Evolutionary conservation across 371 early-diverging fungal genomes (phyloP).

Genomic region (Mucor plumbeus): DNA sequence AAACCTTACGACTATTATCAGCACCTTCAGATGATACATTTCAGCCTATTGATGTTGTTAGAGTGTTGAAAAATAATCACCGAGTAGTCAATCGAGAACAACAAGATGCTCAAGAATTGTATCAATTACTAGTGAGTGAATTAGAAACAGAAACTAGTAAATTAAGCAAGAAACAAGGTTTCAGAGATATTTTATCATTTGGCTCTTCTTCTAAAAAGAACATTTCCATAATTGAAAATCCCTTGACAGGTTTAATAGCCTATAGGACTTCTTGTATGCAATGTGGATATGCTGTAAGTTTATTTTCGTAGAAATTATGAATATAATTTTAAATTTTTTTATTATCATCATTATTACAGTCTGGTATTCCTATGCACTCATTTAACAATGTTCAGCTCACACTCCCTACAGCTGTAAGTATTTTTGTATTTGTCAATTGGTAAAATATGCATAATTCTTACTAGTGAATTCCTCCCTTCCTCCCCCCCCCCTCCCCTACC

Average conservation of each 20-base stretch:
- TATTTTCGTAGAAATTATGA: neutral
- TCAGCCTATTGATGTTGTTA: slow-evolving; percentile 38
- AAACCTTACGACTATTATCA: slow-evolving; percentile 38
- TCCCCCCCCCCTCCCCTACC: too few species aligned
- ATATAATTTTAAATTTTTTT: neutral
- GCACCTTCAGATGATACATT: slow-evolving; percentile 37
- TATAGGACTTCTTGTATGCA: slow-evolving; percentile 74
- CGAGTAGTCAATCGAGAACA: slow-evolving; percentile 71
- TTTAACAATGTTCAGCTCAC: slow-evolving; percentile 75
- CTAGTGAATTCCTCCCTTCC: too few species aligned
- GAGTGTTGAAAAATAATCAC: slow-evolving; percentile 22
- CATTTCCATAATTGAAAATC: slow-evolving; percentile 43
- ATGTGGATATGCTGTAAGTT: slow-evolving; percentile 74
- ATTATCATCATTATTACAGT: neutral
- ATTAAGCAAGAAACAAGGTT: slow-evolving; percentile 19
- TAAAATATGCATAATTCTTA: neutral
- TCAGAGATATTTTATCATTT: slow-evolving; percentile 17
- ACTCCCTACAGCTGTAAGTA: slow-evolving; percentile 54
- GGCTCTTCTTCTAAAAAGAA: neutral
- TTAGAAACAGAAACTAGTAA: slow-evolving; percentile 68
- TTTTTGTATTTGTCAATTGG: neutral
- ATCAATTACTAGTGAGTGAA: slow-evolving; percentile 78
- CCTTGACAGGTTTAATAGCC: slow-evolving; percentile 74
- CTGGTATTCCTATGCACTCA: neutral
- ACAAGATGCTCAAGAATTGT: slow-evolving; percentile 94